Evolutionary conservation across 2,329 filamentous ascomycete species (phyloP), one percentile per base, ranked within the genome.

Genomic region (Nannizziopsis arthrosporioides): DNA sequence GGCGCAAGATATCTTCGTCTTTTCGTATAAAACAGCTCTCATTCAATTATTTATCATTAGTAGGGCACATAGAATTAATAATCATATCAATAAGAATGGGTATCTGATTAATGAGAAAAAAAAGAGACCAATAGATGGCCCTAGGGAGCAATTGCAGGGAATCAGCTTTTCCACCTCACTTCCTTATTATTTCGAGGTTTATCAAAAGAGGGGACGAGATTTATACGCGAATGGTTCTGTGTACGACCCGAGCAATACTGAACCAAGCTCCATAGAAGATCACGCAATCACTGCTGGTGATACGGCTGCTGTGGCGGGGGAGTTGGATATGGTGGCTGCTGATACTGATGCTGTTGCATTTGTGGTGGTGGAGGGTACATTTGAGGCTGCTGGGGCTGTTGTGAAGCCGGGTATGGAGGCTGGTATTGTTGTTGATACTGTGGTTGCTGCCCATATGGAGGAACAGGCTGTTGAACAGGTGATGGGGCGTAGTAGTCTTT

Each of bases 401-500:
- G 38, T 3, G 17, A 19, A 2, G 17, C n/a, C 8, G 7, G 35
- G 8, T 8, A 14, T 9, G 18, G 38, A 15, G 14, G 45, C 15
- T 42, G 45, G 2, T 47, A 32, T 27, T 6, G 42, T 12, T 17
- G 15, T 22, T 43, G 42, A 5, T 48, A 32, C 12, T 48, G 45
- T 10, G 17, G 35, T 15, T 45, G 42, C 22, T 44, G 42, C 15
- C 5, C 14, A 19, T 41, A 41, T 2, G 17, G 35, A 7, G 7
- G 35, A 8, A 14, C 35, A 30, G 30, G 17, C 12, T 42, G 30
- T 8, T 34, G n/a, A 11, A 27, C 27, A 3, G 45, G 30, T 6
- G 38, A 22, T 8, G 45, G 37, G 7, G 45, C 30, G 22, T 47
- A 47, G n/a, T 27, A 47, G n/a, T 19, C 45, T 27, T 47, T 47